Base-by-base conservation (phyloP, 2,329 filamentous ascomycete species). In the Aspergillus flavus region DNA sequence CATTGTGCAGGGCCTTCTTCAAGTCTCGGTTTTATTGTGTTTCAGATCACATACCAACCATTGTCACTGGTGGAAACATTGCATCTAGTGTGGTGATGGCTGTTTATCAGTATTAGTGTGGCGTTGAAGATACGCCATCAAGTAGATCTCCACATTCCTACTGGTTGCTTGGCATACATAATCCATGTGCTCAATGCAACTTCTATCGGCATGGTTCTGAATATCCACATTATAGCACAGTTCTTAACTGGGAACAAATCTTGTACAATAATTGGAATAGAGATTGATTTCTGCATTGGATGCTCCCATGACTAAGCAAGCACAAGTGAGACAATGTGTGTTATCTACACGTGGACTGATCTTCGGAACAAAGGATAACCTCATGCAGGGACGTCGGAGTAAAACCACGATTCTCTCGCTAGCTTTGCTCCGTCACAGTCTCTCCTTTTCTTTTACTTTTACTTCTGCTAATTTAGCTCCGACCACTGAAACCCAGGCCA, bases 291-390 rank as follows among this genome's bases (percentile, higher is more conserved):
- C 39, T 28, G 45, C 45, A 48, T 48, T 26, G 23, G 7, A 23
- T 26, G 45, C 45, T n/a, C 7, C 11, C 30, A 41, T 55, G 52
- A 55, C 52, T 64, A 62, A 64, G 57, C 57, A 28, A 28, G 5
- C 23, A 32, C 19, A 48, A 50, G 14, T 55, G 52, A 55, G 39
- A 32, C 52, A n/a, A 36, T 23, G 26, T 30, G 26, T 41, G 57
- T 28, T 59, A 50, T 50, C 32, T 52, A 36, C 57, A 59, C 57
- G 57, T 59, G 57, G 57, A 55, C 52, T 55, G 34, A 59, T 58
- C 57, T 46, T 36, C 57, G 21, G 52, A 59, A 59, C 45, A 52
- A 59, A 59, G 45, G 57, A 59, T 52, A 50, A 26, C 45, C 23
- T 50, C 19, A 59, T 39, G 57, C 45, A 59, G 26, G 59, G 53